Evolutionary conservation across 2,329 filamentous ascomycete species (phyloP), one percentile per base, ranked within the genome.

Genomic region (Phialophora verrucosa): DNA sequence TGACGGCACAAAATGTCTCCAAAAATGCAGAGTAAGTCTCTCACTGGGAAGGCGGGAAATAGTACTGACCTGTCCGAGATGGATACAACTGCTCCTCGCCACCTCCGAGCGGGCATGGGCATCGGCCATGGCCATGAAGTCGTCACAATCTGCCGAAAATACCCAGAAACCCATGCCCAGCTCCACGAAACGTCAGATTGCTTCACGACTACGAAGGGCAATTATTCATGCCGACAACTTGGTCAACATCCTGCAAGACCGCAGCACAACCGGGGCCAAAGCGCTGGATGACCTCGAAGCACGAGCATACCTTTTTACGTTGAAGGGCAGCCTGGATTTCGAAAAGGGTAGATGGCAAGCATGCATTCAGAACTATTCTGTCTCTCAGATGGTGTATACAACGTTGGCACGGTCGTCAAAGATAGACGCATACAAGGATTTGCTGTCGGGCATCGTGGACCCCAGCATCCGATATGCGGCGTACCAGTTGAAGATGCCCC

Each of bases 381-480:
- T 90, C 29, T 88, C 92, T 23, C 87, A 91, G 68, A 84, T 97
- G 64, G 90, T 97, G 73, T 99, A 98, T 81, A 89, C 86, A 67
- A 88, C 91, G 0, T 82, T 99, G 51, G 84, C 88, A 20, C 83
- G 85, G 31, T 82, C 85, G 68, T 87, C 80, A 69, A 90, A 88
- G 75, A 89, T 88, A 68, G 94, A 97, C 65, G 82, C 91, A 42
- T 95, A 92, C 83, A 93, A 91, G 75, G 94, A 98, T 68, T 84
- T 97, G 27, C 82, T 99, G 64, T 88, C 90, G 56, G 89, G 91
- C 73, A 96, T 91, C 4, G 89, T 97, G 68, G 95, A 99, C 76
- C 93, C 93, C 1, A 96, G 93, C 69, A 91, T 99, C 74, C 90
- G 94, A 69, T 98, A 96, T 77, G 93, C 93, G 42, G 93, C 95